Evolutionary conservation across 345 rosid genomes (phyloP), one percentile per base, ranked within the genome.

Genomic region (Limnanthes douglasii): DNA sequence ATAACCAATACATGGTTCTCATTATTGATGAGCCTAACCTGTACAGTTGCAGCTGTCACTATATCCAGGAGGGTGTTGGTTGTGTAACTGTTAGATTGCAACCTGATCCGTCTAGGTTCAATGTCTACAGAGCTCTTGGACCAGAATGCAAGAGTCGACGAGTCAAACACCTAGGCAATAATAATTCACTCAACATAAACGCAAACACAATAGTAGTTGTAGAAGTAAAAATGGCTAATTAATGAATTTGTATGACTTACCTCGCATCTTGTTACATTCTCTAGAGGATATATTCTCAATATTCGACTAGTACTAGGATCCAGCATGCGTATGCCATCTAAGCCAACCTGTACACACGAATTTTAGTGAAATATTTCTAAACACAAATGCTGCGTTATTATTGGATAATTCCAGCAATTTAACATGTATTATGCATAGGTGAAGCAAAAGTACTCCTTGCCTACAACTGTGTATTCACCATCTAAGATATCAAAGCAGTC

Each of bases 291-390:
- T 70, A 92, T 81, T 51, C 96, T 92, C 55, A 81, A 56, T 12
- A 83, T 92, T 42, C 93, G 67, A 38, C 75, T 61, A 19, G 81
- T 75, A 44, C 55, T 69, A 9, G 99, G 94, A 60, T 92, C 99
- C 43, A 92, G 94, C 96, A 92, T 92, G 1, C 81, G 81, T 16
- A 92, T 72, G 7, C 96, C 96, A 67, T 92, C 99, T 78, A 92
- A 76, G 51, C 86, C 96, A 59, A 92, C 75, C 99, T 92, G 72
- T 43, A 51, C 54, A 5, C 56, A 43, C 18, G 32, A 43, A 37
- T n/a, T n/a, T n/a, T n/a, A n/a, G n/a, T n/a, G n/a, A n/a, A n/a
- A n/a, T n/a, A n/a, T n/a, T n/a, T n/a, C n/a, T n/a, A n/a, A n/a
- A n/a, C n/a, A n/a, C n/a, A n/a, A n/a, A n/a, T n/a, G n/a, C n/a